These are phyloP conservation scores for Acanthamoeba castellanii DNA, from an alignment of 208 protist genomes.

Conservation along the genomic window DNA sequence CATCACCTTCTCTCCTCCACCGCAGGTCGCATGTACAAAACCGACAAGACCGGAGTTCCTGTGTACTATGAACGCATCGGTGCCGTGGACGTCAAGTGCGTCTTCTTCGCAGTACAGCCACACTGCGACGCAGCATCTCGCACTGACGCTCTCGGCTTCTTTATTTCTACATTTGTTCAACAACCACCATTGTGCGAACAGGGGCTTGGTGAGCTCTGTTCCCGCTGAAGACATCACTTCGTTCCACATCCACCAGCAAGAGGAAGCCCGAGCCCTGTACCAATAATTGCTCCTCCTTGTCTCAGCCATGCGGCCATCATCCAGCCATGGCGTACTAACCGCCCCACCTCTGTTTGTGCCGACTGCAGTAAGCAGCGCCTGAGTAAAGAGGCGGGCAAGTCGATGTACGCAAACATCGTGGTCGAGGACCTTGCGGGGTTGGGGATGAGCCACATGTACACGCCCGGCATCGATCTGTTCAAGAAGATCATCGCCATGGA, in stretches of 20 bases:
- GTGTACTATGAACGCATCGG: constrained; percentile 64
- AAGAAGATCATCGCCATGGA: constrained; percentile 57
- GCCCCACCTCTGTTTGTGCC: no score
- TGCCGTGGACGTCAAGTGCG: constrained; percentile 40
- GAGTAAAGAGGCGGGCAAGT: constrained; percentile 54
- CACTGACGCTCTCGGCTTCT: neutral
- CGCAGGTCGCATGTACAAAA: constrained; percentile 38
- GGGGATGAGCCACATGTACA: constrained; percentile 71
- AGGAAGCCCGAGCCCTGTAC: constrained; percentile 46
- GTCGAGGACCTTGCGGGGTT: constrained; percentile 59
- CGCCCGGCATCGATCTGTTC: constrained; percentile 64
- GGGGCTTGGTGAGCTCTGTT: constrained; percentile 36
- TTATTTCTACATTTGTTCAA: neutral
- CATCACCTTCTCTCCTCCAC: neutral
- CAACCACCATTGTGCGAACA: neutral
- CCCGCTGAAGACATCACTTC: constrained; percentile 10
- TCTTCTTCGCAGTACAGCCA: no score
- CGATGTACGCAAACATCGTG: constrained; percentile 65
- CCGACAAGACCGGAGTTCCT: constrained; percentile 13
- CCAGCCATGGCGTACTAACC: no score
- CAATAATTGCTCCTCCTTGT: neutral
- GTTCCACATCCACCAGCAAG: constrained; percentile 70
- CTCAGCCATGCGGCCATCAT: no score
- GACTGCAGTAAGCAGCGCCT: neutral
- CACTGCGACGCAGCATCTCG: no score